Evolutionary conservation across 2,329 filamentous ascomycete species (phyloP), one percentile per base, ranked within the genome.

Genomic region (Alternaria ethzedia): DNA sequence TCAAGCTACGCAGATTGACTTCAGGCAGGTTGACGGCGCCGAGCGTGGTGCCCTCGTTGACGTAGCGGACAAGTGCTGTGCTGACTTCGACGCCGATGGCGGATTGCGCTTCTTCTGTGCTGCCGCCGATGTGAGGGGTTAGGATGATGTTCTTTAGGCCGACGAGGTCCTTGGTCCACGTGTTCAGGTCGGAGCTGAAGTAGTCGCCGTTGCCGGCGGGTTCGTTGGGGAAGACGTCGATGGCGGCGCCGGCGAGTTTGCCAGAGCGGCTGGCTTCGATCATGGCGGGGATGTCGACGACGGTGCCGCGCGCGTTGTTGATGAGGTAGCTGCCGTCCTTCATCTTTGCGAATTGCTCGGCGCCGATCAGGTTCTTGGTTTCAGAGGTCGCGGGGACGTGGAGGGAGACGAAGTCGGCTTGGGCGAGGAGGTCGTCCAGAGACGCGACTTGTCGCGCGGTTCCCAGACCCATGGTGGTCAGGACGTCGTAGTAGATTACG

Each of bases 1-100:
- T 97, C 73, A 97, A 83, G n/a, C 91, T 94, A 71, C 96, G 91
- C 74, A 99, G 86, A 72, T 90, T 90, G 72, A 97, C 92, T 82
- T 98, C 96, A n/a, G 96, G 96, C 84, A 99, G 86, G 83, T 99
- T 99, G 79, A 98, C 96, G 65, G 94, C 93, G 70, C 94, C 94
- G 25, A 96, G 82, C 4, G 96, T 99, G 60, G 91, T 89, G 64
- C 96, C 96, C 81, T 96, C 93, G 83, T 98, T 99, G 79, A 98
- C 96, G 80, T 98, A 99, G 75, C 92, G 89, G 61, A 97, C 91
- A 56, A 99, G 85, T 44, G 94, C 92, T 51, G 96, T 91, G 68
- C 88, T 89, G 62, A 99, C 96, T 85, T 99, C 96, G 46, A 96
- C 87, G 72, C 96, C 96, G 78, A 99, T 99, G 15, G 96, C 95